Evolutionary conservation across 805 yeast species (phyloP), one percentile per base, ranked within the genome.

Genomic region (Teunomyces kruisii): DNA sequence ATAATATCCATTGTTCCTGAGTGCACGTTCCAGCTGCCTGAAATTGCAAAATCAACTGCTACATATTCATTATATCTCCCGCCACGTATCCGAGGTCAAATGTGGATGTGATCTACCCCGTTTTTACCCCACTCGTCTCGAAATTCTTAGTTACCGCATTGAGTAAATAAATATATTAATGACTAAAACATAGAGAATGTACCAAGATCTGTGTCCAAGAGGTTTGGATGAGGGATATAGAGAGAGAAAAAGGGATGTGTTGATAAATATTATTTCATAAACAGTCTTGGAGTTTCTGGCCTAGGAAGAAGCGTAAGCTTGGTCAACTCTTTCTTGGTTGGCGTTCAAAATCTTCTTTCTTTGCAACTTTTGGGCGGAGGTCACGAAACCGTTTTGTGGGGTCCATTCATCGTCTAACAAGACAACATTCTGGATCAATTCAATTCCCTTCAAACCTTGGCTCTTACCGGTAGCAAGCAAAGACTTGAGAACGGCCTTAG

Each of bases 321-420:
- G 72, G 49, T 86, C 87, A 57, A 94, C 87, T 40, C 76, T 79
- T 30, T 76, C 76, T 66, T 83, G 67, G 62, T 84, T 86, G 49
- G 83, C 79, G 27, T 75, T 80, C 55, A 88, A 71, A 61, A 94
- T 94, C 75, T 86, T 86, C 76, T 79, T 87, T 76, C 99, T 86
- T 75, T 92, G 97, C 59, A 94, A 78, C 72, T 94, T 94, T 70
- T 91, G 97, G 19, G 99, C 99, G 47, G 95, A 83, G 12, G 98
- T 90, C 46, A 92, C 95, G 54, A 73, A 88, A 0, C 97, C 98
- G 62, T 82, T 88, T 68, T 89, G 94, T 35, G 99, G 98, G 32
- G 98, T 94, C 98, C 99, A 94, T 73, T 94, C 99, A 42, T 83
- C 92, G 53, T 88, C 91, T 46, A 83, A 76, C 48, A 94, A 65